Percentiles rank a stretch among this genome's conserved stretches.
Conservation (phyloP, 345 rosid genomes). For the Eucalyptus pauciflora region DNA sequence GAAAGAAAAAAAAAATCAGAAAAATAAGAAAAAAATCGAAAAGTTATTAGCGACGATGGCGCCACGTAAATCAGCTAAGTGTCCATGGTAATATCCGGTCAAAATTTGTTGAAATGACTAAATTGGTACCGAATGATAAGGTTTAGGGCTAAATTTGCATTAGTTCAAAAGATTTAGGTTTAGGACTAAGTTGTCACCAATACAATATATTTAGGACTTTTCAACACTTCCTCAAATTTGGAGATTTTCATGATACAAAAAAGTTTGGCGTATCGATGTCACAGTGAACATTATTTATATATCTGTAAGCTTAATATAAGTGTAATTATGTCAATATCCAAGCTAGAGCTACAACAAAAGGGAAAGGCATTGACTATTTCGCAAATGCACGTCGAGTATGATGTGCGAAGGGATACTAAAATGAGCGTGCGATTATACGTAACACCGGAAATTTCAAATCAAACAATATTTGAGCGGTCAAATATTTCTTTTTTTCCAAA, state of each 20-base stretch:
- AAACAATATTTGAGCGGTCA: not conserved
- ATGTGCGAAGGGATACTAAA: not conserved
- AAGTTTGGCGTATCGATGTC: accelerated
- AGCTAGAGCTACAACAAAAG: accelerated
- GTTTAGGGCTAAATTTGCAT: too few relatives aligned
- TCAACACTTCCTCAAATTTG: too few relatives aligned
- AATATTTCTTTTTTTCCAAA: not conserved
- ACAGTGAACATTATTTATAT: accelerated
- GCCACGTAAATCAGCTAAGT: accelerated
- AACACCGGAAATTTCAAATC: not conserved
- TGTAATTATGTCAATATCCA: not conserved
- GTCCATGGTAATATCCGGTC: too few relatives aligned
- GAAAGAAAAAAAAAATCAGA: too few relatives aligned
- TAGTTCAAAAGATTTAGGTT: accelerated
- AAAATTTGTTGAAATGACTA: too few relatives aligned
- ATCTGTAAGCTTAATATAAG: not conserved
- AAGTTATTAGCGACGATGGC: accelerated
- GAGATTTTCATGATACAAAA: too few relatives aligned
- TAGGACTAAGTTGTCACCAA: accelerated
- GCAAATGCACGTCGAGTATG: accelerated
- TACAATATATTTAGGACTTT: accelerated
- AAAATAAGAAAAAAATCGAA: too few relatives aligned
- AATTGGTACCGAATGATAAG: too few relatives aligned
- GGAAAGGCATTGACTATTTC: not conserved
- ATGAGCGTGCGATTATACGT: accelerated